Evolutionary conservation across 345 rosid genomes (phyloP), one percentile per base, ranked within the genome.

Genomic region (Bretschneidera sinensis): DNA sequence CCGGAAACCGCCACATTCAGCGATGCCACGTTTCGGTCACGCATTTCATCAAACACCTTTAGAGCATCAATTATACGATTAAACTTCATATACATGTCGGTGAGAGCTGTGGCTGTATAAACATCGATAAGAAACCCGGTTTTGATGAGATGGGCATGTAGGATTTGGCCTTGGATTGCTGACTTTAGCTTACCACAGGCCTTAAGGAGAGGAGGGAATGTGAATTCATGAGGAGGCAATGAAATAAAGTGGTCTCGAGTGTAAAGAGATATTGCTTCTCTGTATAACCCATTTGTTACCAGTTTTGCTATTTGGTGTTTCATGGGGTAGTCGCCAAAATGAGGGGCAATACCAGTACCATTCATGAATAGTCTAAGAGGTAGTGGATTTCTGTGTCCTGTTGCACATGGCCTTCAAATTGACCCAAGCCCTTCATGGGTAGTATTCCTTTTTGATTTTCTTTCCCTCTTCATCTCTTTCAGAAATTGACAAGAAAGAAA

Each of bases 181-280:
- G 77, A 79, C 14, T 66, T 71, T 43, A 81, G 81, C 78, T 76
- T 76, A 52, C 72, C 82, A 9, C 92, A 83, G 2, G 79, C 81
- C 69, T 81, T 86, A 48, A 86, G 77, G n/a, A 86, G 82, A 28
- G 92, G 83, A 70, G 89, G 87, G 70, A 81, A 83, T 17, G 92
- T 81, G 65, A 81, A 83, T 51, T 79, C 74, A 33, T 69, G 50
- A 11, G 79, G 76, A 43, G 67, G 79, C 1, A 62, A n/a, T 24
- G 74, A 51, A 10, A 72, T 63, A n/a, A 72, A 55, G 61, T 58
- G 80, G 60, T 65, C 73, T 39, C 55, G 73, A 16, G 68, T 19
- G 62, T 71, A 49, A 0, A 54, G 35, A 23, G 61, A 25, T 19
- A 80, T 28, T 55, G 69, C 78, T 54, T 80, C 82, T 47, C 39